Percentiles rank a stretch among this genome's conserved stretches.
Conservation (phyloP, 768 basidiomycete species). For the Agrocybe pediades region DNA sequence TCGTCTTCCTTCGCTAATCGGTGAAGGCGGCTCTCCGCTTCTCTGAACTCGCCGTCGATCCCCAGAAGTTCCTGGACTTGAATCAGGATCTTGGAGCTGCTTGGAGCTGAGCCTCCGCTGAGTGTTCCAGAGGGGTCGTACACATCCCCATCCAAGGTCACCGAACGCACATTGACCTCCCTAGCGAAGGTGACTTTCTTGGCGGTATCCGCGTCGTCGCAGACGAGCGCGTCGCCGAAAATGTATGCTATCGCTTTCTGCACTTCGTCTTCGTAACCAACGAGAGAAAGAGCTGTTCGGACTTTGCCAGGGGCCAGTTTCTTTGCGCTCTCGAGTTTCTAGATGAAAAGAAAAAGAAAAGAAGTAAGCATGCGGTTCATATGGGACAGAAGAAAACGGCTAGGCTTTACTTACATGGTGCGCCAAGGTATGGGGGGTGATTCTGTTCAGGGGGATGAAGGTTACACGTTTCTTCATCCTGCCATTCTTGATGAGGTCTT, state of each 20-base stretch:
- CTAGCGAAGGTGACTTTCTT: conserved; percentile 83
- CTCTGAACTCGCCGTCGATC: conserved; percentile 59
- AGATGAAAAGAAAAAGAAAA: background rate
- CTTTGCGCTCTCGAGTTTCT: conserved; percentile 81
- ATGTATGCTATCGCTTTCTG: conserved; percentile 90
- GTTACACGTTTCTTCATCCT: conserved; percentile 86
- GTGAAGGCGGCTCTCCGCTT: conserved; percentile 48
- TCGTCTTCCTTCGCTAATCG: conserved; percentile 58
- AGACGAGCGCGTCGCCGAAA: conserved; percentile 91
- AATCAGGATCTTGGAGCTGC: conserved; percentile 69
- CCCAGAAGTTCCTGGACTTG: conserved; percentile 82
- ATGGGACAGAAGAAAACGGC: conserved; percentile 6
- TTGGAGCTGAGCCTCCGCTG: conserved; percentile 88
- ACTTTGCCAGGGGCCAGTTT: conserved; percentile 79
- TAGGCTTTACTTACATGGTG: conserved; percentile 35
- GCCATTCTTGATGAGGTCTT: conserved; percentile 75
- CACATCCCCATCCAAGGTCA: conserved; percentile 92
- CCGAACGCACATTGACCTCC: conserved; percentile 72
- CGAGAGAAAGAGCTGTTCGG: conserved; percentile 83
- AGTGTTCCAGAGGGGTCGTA: conserved; percentile 96
- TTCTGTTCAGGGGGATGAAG: conserved; percentile 93
- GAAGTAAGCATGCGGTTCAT: background rate
- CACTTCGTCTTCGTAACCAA: conserved; percentile 81
- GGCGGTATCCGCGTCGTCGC: conserved; percentile 85
- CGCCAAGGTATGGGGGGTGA: conserved; percentile 57